Evolutionary conservation across 805 yeast genomes (phyloP).

Genomic region (Teunomyces aglyptinius): DNA sequence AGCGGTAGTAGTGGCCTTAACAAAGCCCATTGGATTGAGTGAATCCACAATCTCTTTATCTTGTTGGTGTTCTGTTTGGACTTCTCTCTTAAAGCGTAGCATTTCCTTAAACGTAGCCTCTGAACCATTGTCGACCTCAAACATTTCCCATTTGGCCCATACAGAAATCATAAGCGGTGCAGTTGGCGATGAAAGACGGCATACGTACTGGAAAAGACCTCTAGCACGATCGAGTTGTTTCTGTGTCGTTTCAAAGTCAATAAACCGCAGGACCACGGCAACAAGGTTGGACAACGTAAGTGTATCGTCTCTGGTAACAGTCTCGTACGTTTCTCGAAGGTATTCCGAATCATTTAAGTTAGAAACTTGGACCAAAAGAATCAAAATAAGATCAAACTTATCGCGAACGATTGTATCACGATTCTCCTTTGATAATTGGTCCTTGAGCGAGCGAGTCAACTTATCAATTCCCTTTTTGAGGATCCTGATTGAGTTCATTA

Average conservation of each 20-base stretch:
- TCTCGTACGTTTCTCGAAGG: constrained; percentile 39
- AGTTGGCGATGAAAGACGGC: constrained; percentile 22
- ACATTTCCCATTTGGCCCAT: constrained; percentile 73
- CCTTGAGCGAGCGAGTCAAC: constrained; percentile 7
- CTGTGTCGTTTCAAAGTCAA: constrained; percentile 51
- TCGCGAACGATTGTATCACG: constrained; percentile 17
- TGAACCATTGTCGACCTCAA: constrained; percentile 70
- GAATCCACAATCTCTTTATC: constrained; percentile 12
- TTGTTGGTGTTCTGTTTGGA: constrained; percentile 20
- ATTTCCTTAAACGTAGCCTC: constrained; percentile 72
- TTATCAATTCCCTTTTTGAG: constrained; percentile 16
- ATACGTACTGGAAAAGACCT: constrained; percentile 48
- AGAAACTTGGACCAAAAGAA: constrained; percentile 6
- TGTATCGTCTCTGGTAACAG: constrained; percentile 39
- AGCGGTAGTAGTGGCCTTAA: constrained; percentile 29
- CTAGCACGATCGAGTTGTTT: constrained; percentile 63
- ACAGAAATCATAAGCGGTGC: constrained; percentile 8
- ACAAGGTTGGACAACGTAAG: constrained; percentile 45
- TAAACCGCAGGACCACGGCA: constrained; percentile 51
- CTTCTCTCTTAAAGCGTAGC: constrained; percentile 57
- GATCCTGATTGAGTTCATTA: constrained; percentile 41
- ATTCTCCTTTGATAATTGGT: constrained; percentile 9
- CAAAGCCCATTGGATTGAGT: constrained; percentile 47
- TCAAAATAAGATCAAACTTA: constrained; percentile 22
- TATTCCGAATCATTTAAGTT: constrained; percentile 13